These are phyloP conservation scores for Amanita fuliginea DNA, from an alignment of 768 basidiomycete species.

Conservation along the genomic window DNA sequence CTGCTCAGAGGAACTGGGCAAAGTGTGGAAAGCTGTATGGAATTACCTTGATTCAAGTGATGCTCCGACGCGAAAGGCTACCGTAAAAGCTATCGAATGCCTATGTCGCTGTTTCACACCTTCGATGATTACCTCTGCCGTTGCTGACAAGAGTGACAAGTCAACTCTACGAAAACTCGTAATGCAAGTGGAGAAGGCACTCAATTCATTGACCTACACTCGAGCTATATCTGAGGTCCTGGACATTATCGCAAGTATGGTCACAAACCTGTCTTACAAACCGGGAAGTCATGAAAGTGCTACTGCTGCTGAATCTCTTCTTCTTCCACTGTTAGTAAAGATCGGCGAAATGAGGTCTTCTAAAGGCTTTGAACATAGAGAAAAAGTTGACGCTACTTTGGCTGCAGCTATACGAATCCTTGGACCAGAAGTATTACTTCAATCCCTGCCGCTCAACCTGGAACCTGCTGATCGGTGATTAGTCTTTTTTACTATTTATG, in stretches of 20 bases:
- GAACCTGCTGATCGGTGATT: slow-evolving; percentile 70
- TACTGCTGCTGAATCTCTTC: slow-evolving; percentile 58
- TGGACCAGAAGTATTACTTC: slow-evolving; percentile 73
- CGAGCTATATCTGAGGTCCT: slow-evolving; percentile 73
- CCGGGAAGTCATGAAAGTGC: slow-evolving; percentile 20
- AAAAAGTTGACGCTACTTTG: slow-evolving; percentile 71
- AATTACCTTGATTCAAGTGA: slow-evolving; percentile 67
- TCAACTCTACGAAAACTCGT: slow-evolving; percentile 56
- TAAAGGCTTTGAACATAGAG: slow-evolving; percentile 86
- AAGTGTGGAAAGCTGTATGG: slow-evolving; percentile 71
- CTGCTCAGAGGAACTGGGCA: slow-evolving; percentile 42
- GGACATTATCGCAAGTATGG: slow-evolving; percentile 58
- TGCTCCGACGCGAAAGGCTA: slow-evolving; percentile 45
- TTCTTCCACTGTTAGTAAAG: slow-evolving; percentile 57
- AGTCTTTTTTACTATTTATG: neutral
- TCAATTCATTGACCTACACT: slow-evolving; percentile 66
- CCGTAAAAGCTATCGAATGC: slow-evolving; percentile 49
- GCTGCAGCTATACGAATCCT: slow-evolving; percentile 75
- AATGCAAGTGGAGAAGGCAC: slow-evolving; percentile 48
- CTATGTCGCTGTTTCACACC: slow-evolving; percentile 65
- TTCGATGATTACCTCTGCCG: slow-evolving; percentile 42
- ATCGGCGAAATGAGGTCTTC: slow-evolving; percentile 66
- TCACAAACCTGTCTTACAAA: slow-evolving; percentile 48
- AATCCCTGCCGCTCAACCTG: slow-evolving; percentile 73
- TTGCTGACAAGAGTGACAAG: slow-evolving; percentile 34